Evolutionary conservation across 2,329 filamentous ascomycete species (phyloP).

Genomic region (Aspergillus eucalypticola): DNA sequence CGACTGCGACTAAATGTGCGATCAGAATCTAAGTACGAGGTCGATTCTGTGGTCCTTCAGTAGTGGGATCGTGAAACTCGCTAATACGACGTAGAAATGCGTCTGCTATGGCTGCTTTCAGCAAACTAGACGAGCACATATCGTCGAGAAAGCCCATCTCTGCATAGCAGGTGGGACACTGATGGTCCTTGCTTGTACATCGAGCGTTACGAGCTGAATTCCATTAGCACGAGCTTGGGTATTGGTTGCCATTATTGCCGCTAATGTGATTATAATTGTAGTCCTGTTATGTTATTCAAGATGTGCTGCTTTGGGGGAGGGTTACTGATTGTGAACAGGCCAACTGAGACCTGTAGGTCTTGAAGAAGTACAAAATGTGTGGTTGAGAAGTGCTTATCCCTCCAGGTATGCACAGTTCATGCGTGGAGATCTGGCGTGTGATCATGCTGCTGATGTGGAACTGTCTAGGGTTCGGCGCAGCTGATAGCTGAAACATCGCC

Average conservation of each 20-base stretch:
- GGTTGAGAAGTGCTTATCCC: neutral
- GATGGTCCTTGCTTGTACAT: neutral
- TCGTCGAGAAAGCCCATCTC: too few species aligned
- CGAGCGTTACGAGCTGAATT: neutral
- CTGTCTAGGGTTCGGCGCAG: neutral
- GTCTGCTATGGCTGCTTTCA: too few species aligned
- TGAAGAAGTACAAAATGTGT: neutral
- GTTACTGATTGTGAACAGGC: neutral
- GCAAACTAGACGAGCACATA: too few species aligned
- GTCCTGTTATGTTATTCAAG: neutral
- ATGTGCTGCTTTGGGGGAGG: neutral
- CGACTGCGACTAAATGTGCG: too few species aligned
- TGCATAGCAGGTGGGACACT: too few species aligned
- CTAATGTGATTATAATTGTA: neutral
- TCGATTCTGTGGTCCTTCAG: too few species aligned
- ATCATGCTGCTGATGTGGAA: neutral
- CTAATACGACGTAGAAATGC: too few species aligned
- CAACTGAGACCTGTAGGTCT: neutral
- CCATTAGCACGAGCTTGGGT: neutral
- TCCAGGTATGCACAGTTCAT: neutral
- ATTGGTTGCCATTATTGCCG: neutral
- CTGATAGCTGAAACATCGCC: neutral
- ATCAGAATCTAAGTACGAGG: too few species aligned
- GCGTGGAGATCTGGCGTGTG: neutral
- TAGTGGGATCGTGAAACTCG: too few species aligned